These are phyloP conservation scores for Cymbopogon citratus DNA, from an alignment of 176 grass and related monocot species.

Conservation along the genomic window DNA sequence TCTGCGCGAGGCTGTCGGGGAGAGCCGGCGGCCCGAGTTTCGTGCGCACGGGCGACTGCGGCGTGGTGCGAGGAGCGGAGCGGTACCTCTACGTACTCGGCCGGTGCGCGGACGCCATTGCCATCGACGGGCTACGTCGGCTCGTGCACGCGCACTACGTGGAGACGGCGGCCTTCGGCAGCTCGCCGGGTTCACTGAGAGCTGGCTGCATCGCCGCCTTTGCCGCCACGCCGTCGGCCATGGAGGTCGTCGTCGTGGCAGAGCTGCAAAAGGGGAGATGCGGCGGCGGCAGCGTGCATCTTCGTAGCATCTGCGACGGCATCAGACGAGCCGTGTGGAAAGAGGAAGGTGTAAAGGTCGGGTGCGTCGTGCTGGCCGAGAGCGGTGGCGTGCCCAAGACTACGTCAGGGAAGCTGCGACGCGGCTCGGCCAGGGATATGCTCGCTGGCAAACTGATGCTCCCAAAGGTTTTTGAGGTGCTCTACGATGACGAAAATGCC, in stretches of 20 bases:
- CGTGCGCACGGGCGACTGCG: constrained; percentile 39
- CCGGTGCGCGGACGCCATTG: constrained; percentile 14
- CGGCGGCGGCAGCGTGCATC: neutral
- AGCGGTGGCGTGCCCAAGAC: constrained; percentile 44
- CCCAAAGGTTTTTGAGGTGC: constrained; percentile 18
- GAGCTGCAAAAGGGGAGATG: constrained; percentile 30
- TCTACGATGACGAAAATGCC: neutral
- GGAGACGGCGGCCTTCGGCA: constrained; percentile 18
- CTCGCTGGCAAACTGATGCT: constrained; percentile 28
- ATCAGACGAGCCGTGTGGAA: constrained; percentile 35
- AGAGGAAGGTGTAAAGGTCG: constrained; percentile 17
- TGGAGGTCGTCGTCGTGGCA: constrained; percentile 33
- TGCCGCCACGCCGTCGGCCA: neutral
- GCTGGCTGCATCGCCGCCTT: constrained; percentile 41
- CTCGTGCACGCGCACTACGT: constrained; percentile 41
- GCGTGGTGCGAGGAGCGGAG: constrained; percentile 29
- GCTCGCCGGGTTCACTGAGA: constrained; percentile 11
- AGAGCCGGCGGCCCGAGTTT: neutral
- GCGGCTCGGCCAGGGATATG: constrained; percentile 31
- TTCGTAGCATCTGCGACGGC: constrained; percentile 21
- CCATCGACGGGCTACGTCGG: neutral
- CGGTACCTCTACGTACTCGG: constrained; percentile 50
- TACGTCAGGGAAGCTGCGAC: constrained; percentile 42
- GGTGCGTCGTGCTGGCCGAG: constrained; percentile 31
- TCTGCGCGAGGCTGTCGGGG: constrained; percentile 17